Base-by-base conservation (phyloP, 2,329 filamentous ascomycete genomes). In the Cordyceps tenuipes region DNA sequence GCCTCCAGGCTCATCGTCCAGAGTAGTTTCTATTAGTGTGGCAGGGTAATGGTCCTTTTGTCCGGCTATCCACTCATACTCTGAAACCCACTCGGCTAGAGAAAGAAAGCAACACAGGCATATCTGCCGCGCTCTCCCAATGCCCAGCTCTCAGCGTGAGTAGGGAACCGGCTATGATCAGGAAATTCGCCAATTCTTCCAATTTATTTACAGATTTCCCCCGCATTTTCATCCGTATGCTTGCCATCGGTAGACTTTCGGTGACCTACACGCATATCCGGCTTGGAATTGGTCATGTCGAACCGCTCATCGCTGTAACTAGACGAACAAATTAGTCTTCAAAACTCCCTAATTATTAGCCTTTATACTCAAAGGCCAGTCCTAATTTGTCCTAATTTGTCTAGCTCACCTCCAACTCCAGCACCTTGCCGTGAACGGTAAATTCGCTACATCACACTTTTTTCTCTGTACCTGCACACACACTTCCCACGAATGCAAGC, bases 41-140 rank as follows among this genome's bases (percentile, higher is more conserved):
- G 51, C 58, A 60, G 58, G 58, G 58, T 43, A 43, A 60, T 55
- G 58, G 58, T 60, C 58, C 58, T 60, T 60, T 60, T 60, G 58
- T 55, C 39, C 15, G 34, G n/a, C 49, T 54, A 55, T 21, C 58
- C 58, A 54, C 50, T 48, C 31, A 36, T 36, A 26, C 50, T 53
- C 17, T 49, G 8, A 48, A 59, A 48, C 43, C 49, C 57, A 53
- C 57, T 39, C 57, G 19, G 47, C 47, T 41, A 53, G 49, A 48
- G n/a, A 46, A 46, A 52, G 39, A 52, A 52, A 50, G 47, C 36
- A 29, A 15, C 23, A 47, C 19, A 53, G 39, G 36, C 23, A 47
- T 49, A 53, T 59, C 48, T 52, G 48, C 48, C 57, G 48, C 49
- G 26, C 47, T 58, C 55, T 23, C 47, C 39, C 41, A 52, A 47